These are phyloP conservation scores for Auriscalpium orientale DNA, from an alignment of 768 basidiomycete species.

Conservation along the genomic window DNA sequence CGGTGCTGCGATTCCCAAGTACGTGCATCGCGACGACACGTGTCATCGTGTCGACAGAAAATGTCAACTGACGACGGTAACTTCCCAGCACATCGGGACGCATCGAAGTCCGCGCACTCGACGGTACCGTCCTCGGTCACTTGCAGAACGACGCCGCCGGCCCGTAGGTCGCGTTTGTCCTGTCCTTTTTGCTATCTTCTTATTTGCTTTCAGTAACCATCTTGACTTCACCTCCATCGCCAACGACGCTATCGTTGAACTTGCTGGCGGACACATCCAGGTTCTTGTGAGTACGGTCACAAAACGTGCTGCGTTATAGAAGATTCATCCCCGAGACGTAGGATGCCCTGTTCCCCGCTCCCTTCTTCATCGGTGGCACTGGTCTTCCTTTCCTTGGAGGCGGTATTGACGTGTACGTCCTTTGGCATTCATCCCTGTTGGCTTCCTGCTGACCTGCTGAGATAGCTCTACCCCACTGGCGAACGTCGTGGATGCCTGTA, in stretches of 20 bases:
- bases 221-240: neutral
- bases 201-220: neutral
- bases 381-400: neutral
- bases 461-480: neutral
- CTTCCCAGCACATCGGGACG: neutral
- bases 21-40: neutral
- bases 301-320: neutral
- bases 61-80: neutral
- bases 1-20: neutral
- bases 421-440: neutral
- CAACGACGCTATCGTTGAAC: neutral
- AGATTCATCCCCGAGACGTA: neutral
- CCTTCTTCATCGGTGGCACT: neutral
- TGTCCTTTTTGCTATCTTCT: neutral
- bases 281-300: neutral
- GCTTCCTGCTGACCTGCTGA: neutral
- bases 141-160: neutral
- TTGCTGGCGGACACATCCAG: neutral
- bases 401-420: neutral
- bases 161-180: neutral
- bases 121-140: neutral
- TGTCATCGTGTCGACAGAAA: neutral
- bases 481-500: neutral
- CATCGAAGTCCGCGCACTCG: neutral
- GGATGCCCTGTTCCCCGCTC: neutral